Percentiles rank a stretch among this genome's conserved stretches.
Evolutionary conservation across 1,284 basidiomycete species (phyloP).

Genomic region (Ustilago xerochloae): DNA sequence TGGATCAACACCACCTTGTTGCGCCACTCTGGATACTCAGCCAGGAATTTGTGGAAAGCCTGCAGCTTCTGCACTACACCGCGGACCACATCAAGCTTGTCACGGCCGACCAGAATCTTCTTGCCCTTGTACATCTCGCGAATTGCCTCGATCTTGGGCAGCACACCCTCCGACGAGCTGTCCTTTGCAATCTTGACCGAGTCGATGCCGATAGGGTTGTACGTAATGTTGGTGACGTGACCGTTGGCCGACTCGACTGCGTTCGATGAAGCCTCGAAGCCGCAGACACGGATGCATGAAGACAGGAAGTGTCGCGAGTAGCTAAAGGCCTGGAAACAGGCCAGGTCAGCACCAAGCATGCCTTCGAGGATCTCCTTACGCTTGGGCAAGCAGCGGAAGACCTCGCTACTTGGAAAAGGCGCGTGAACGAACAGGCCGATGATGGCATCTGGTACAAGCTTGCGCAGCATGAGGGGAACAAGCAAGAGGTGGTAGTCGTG

Average conservation of each 20-base stretch:
- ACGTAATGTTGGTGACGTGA: slow-evolving; percentile 83
- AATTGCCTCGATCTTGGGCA: slow-evolving; percentile 88
- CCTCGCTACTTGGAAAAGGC: slow-evolving; percentile 94
- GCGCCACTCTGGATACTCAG: slow-evolving; percentile 94
- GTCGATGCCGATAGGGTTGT: slow-evolving; percentile 98
- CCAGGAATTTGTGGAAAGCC: slow-evolving; percentile 93
- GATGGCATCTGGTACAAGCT: slow-evolving; percentile 77
- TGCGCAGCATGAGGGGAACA: slow-evolving; percentile 85
- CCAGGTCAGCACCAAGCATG: slow-evolving; percentile 95
- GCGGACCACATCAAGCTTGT: slow-evolving; percentile 98
- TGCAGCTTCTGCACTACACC: slow-evolving; percentile 97
- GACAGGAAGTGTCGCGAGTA: slow-evolving; percentile 96
- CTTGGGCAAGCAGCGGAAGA: slow-evolving; percentile 88
- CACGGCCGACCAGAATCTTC: slow-evolving; percentile 98
- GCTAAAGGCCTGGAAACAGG: slow-evolving; percentile 96
- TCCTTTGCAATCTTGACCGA: slow-evolving; percentile 87
- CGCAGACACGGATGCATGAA: slow-evolving; percentile 93
- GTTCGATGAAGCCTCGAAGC: slow-evolving; percentile 83
- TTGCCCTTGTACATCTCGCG: slow-evolving; percentile 90
- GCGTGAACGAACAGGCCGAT: slow-evolving; percentile 96
- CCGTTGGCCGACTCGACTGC: slow-evolving; percentile 90
- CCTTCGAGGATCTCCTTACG: slow-evolving; percentile 94
- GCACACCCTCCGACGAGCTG: slow-evolving; percentile 81
- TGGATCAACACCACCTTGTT: slow-evolving; percentile 80
- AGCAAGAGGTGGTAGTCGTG: slow-evolving; percentile 85